phyloP scores from a whole-genome alignment of 1,284 basidiomycete genomes.

The Tilletia horrida region DNA sequence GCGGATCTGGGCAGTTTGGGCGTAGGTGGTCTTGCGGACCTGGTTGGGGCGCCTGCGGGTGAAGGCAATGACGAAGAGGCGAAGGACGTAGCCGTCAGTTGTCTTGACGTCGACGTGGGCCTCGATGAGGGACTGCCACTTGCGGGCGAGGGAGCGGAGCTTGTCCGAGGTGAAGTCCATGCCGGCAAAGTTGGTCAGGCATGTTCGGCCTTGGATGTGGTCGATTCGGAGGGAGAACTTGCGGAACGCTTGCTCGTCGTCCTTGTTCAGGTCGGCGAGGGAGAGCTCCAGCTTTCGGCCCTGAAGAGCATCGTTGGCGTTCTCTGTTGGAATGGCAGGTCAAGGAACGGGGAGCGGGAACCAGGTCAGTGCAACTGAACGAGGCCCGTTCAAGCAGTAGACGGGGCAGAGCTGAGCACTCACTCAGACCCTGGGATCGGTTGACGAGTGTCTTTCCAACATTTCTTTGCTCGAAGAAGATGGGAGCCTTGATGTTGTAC shows the following conservation, averaged over 20 bases:
- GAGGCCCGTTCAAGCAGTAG: neutral
- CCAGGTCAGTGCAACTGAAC: neutral
- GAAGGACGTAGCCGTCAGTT: slow-evolving; percentile 97
- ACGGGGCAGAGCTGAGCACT: slow-evolving; percentile 56
- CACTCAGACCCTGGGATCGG: slow-evolving; percentile 95
- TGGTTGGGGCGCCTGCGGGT: slow-evolving; percentile 94
- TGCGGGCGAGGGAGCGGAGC: slow-evolving; percentile 97
- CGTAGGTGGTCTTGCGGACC: slow-evolving; percentile 99
- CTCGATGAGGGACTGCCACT: slow-evolving; percentile 99
- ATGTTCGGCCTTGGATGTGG: slow-evolving; percentile 98
- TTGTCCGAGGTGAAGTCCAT: slow-evolving; percentile 99
- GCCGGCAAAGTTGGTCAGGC: slow-evolving; percentile 99
- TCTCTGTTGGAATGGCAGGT: slow-evolving; percentile 75
- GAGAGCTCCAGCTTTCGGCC: slow-evolving; percentile 96
- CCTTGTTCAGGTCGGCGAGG: slow-evolving; percentile 97
- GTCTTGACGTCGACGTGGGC: slow-evolving; percentile 98
- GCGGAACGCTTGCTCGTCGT: slow-evolving; percentile 99
- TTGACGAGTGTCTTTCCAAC: slow-evolving; percentile 99
- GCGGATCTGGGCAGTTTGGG: slow-evolving; percentile 87
- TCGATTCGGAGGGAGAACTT: slow-evolving; percentile 98
- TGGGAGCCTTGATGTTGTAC: slow-evolving; percentile 99
- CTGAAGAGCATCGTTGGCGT: slow-evolving; percentile 97
- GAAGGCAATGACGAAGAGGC: slow-evolving; percentile 98
- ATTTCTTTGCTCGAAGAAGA: slow-evolving; percentile 94
- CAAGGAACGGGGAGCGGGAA: neutral